Percentiles rank a stretch among this genome's conserved stretches.
These are phyloP conservation scores for Euphorbia tirucalli DNA, from an alignment of 345 rosid species.

Conservation along the genomic window DNA sequence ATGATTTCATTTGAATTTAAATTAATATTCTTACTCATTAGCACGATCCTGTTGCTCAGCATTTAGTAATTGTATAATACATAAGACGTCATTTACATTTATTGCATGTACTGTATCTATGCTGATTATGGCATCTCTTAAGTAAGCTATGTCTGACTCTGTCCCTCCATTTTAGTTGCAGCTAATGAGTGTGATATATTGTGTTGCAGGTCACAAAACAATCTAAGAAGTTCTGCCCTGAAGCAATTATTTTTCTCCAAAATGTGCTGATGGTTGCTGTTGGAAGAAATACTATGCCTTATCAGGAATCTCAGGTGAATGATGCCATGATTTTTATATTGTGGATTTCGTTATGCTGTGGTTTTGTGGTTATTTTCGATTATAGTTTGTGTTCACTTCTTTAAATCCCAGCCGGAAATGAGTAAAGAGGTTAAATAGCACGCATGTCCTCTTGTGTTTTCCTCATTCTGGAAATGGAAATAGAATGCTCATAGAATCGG, in stretches of 20 bases:
- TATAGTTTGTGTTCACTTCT: not conserved
- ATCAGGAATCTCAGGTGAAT: slow-evolving; percentile 61
- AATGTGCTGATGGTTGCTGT: slow-evolving; percentile 59
- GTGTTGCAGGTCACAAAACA: slow-evolving; percentile 57
- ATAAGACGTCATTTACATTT: not conserved
- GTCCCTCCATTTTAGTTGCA: not conserved
- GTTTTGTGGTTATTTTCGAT: too few species aligned
- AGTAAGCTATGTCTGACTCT: not conserved
- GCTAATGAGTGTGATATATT: slow-evolving; percentile 7
- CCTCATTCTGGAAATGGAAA: not conserved
- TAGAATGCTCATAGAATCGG: not conserved
- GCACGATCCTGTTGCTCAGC: not conserved
- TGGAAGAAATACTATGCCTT: slow-evolving; percentile 39
- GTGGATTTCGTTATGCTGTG: not conserved
- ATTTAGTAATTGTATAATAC: not conserved
- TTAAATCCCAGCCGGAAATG: not conserved
- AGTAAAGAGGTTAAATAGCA: not conserved
- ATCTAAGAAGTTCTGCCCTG: slow-evolving; percentile 81
- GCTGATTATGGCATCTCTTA: not conserved
- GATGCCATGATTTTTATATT: not conserved
- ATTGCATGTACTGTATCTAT: not conserved
- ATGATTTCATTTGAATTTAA: not conserved
- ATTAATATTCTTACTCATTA: not conserved
- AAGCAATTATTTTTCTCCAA: slow-evolving; percentile 67
- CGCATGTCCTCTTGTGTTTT: not conserved